Evolutionary conservation across 768 basidiomycete genomes (phyloP).

Genomic region (Boletus sp.): DNA sequence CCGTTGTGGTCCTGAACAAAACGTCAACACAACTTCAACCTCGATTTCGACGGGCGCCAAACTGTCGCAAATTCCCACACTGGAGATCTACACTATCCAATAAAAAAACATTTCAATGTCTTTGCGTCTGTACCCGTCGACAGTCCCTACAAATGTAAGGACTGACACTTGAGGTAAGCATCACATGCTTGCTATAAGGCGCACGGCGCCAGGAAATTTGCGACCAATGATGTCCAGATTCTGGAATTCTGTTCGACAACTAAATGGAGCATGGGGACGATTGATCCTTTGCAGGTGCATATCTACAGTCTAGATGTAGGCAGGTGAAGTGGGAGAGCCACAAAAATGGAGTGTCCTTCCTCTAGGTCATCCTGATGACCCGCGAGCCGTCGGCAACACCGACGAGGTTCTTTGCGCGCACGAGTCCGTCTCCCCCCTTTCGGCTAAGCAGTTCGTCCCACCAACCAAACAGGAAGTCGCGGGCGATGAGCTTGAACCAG

Average conservation of each 20-base stretch:
- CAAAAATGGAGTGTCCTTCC: background rate
- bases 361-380: conserved; percentile 63
- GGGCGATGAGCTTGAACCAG: conserved; percentile 98
- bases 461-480: conserved; percentile 97
- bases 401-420: conserved; percentile 46
- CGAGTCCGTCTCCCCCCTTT: conserved; percentile 50
- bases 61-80: no score
- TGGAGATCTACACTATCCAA: no score
- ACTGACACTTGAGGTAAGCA: no score
- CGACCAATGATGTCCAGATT: no score
- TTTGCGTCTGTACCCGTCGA: no score
- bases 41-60: no score
- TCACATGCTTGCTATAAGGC: no score
- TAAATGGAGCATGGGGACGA: background rate
- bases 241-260: background rate
- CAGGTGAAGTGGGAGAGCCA: background rate
- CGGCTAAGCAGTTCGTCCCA: conserved; percentile 87
- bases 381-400: conserved; percentile 69
- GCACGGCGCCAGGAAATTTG: no score
- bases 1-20: background rate
- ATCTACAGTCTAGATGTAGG: background rate
- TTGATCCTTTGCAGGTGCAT: background rate
- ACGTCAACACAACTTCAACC: background rate
- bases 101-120: no score
- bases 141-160: no score